Conservation (phyloP, 768 basidiomycete genomes). For the Trametes cingulata region DNA sequence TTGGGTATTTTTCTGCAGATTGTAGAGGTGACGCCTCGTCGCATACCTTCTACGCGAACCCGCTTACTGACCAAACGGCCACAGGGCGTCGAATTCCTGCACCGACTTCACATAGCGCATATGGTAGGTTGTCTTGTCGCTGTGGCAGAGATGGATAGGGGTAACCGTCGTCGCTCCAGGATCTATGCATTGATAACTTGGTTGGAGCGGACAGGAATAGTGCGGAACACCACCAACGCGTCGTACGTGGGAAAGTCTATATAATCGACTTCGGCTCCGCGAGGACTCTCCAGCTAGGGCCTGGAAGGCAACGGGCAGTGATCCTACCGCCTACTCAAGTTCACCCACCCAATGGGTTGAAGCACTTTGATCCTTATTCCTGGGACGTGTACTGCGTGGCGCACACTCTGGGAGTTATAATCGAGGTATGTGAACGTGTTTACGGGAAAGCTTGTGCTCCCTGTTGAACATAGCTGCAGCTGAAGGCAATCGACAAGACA, state of each 20-base stretch:
- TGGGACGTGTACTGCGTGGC: conserved; percentile 1
- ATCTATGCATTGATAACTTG: not conserved
- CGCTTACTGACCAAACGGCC: not conserved
- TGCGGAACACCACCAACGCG: not conserved
- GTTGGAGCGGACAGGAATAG: not conserved
- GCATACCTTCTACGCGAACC: not conserved
- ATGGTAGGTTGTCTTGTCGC: not conserved
- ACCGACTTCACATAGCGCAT: not conserved
- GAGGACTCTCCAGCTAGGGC: not conserved
- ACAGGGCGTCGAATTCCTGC: conserved; percentile 6
- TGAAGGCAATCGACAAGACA: too few relatives aligned
- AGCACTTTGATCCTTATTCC: not conserved
- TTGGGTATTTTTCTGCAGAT: not conserved
- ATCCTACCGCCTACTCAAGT: not conserved
- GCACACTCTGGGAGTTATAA: not conserved
- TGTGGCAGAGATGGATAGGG: not conserved
- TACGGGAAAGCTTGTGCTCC: too few relatives aligned
- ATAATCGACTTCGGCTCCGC: conserved; percentile 3
- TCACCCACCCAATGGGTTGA: not conserved
- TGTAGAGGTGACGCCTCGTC: not conserved
- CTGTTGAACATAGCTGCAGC: too few relatives aligned
- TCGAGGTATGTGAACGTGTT: not conserved
- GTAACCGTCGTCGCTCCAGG: not conserved
- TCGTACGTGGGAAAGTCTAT: not conserved
- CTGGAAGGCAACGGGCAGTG: not conserved